These are phyloP conservation scores for Harringtonia lauricola DNA, from an alignment of 2,329 filamentous ascomycete species.

Conservation along the genomic window DNA sequence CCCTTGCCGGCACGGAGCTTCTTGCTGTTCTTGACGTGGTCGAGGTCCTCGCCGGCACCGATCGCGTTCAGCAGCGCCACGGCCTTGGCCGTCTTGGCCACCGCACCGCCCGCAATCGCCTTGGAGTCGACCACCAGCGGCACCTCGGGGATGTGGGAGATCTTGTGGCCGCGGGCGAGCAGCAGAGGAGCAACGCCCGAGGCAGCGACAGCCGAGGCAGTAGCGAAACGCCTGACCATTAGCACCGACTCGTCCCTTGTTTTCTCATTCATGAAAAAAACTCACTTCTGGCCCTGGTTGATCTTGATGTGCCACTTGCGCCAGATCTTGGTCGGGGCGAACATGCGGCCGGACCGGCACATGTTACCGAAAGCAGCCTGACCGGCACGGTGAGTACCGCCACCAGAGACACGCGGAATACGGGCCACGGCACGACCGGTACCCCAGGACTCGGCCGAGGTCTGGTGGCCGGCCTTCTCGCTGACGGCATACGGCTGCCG, in stretches of 20 bases:
- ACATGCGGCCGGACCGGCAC: slow-evolving; percentile 99
- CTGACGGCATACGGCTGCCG: slow-evolving; percentile 98
- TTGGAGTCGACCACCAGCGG: slow-evolving; percentile 91
- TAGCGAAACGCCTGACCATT: slow-evolving; percentile 75
- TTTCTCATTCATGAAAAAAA: no score
- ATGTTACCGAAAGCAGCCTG: slow-evolving; percentile 99
- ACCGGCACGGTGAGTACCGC: slow-evolving; percentile 99
- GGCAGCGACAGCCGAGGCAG: slow-evolving; percentile 91
- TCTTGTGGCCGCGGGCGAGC: slow-evolving; percentile 92
- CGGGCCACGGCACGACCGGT: slow-evolving; percentile 98
- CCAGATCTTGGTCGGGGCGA: slow-evolving; percentile 99
- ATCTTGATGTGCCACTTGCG: slow-evolving; percentile 99
- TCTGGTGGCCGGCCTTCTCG: slow-evolving; percentile 99
- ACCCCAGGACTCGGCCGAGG: slow-evolving; percentile 99
- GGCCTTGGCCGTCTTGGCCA: slow-evolving; percentile 81
- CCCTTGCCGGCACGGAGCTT: slow-evolving; percentile 98
- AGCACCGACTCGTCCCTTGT: no score
- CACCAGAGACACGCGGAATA: slow-evolving; percentile 99
- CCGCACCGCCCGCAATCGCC: slow-evolving; percentile 62
- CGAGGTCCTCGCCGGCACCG: slow-evolving; percentile 80
- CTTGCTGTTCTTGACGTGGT: slow-evolving; percentile 92
- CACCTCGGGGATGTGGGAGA: slow-evolving; percentile 87
- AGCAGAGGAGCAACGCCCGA: slow-evolving; percentile 92
- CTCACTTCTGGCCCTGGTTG: slow-evolving; percentile 95
- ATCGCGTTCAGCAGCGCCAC: slow-evolving; percentile 80